phyloP scores from a whole-genome alignment of 352 stramenopile genomes.

The Phytophthora pistaciae region DNA sequence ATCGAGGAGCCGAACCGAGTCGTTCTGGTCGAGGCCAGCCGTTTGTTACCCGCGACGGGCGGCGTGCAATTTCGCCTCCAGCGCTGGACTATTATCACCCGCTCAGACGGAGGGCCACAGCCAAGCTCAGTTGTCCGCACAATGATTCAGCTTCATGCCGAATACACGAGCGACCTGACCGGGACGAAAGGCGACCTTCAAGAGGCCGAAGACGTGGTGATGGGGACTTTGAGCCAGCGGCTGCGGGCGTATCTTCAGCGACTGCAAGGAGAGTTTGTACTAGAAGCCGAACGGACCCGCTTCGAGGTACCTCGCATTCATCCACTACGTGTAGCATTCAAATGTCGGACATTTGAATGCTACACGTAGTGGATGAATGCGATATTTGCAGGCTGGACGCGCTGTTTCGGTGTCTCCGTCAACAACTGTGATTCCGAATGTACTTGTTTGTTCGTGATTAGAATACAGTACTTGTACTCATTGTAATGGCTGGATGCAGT shows the following conservation, averaged over 20 bases:
- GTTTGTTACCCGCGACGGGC: constrained; percentile 21
- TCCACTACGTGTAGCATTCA: no score
- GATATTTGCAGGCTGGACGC: background rate
- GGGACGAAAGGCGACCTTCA: background rate
- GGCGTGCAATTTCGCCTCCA: constrained; percentile 28
- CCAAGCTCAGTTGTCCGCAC: constrained; percentile 11
- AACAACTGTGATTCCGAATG: no score
- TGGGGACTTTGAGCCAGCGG: constrained; percentile 8
- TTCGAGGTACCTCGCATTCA: no score
- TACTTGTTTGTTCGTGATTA: no score
- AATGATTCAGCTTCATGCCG: constrained; percentile 16
- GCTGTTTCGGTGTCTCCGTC: background rate
- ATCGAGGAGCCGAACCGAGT: constrained; percentile 37
- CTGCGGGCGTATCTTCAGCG: constrained; percentile 8
- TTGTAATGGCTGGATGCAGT: no score
- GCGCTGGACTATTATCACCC: constrained; percentile 30
- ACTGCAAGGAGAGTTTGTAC: constrained; percentile 7
- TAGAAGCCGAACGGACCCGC: constrained; percentile 1
- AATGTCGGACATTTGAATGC: background rate
- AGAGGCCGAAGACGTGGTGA: constrained; percentile 10
- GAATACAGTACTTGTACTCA: no score
- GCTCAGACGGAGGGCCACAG: background rate
- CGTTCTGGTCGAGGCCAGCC: constrained; percentile 23
- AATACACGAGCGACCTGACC: background rate
- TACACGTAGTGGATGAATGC: background rate